These are phyloP conservation scores for Usnea hakonensis DNA, from an alignment of 495 filamentous ascomycete genomes.

Conservation along the genomic window DNA sequence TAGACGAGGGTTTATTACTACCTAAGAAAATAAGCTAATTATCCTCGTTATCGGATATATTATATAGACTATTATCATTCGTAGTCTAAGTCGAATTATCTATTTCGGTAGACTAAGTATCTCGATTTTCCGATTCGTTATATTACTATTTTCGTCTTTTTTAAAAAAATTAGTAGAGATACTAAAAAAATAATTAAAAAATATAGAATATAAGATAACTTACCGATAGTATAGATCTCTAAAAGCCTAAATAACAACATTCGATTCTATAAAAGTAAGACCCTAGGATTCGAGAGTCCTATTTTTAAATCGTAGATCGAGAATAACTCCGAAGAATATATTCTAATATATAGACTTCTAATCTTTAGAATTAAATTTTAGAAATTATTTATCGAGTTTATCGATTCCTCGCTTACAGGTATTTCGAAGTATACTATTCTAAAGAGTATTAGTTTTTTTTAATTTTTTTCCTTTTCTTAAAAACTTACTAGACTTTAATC, in stretches of 20 bases:
- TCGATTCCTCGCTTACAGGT: not conserved
- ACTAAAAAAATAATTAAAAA: not conserved
- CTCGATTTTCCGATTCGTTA: too few species aligned
- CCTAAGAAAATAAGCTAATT: too few species aligned
- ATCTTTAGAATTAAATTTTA: not conserved
- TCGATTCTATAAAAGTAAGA: not conserved
- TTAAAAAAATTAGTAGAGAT: not conserved
- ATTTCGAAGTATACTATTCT: not conserved
- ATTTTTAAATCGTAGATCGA: not conserved
- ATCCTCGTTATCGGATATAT: too few species aligned
- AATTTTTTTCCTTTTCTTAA: too few species aligned
- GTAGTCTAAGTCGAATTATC: too few species aligned
- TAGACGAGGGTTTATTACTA: too few species aligned
- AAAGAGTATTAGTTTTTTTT: too few species aligned
- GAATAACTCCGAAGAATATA: not conserved
- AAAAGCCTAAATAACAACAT: not conserved
- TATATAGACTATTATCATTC: too few species aligned
- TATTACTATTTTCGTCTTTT: not conserved
- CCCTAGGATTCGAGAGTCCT: not conserved
- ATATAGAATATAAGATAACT: too few species aligned
- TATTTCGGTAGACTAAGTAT: too few species aligned
- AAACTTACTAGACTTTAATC: too few species aligned
- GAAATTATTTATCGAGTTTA: not conserved
- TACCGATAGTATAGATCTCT: too few species aligned
- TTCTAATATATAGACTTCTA: not conserved